A percentile compares a stretch with the other conserved stretches of the same genome.
phyloP scores from a whole-genome alignment of 2,329 filamentous ascomycete genomes.

The Colletotrichum lini region DNA sequence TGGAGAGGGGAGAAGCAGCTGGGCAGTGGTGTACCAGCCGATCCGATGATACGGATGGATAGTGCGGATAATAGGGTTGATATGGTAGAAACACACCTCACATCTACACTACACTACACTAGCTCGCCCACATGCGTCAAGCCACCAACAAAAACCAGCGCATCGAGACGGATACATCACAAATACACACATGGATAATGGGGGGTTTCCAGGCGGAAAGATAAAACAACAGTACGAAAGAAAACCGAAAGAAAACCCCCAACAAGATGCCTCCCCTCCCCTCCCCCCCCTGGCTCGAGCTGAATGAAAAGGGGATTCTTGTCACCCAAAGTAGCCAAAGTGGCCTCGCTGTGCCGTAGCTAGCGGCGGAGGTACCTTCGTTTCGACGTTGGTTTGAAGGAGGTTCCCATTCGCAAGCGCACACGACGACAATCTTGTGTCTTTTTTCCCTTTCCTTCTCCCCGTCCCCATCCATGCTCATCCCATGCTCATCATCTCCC shows the following conservation, averaged over 20 bases:
- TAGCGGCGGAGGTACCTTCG: slow-evolving; percentile 28
- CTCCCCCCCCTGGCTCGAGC: slow-evolving; percentile 6
- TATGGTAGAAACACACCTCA: slow-evolving; percentile 29
- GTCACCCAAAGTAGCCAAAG: slow-evolving; percentile 11
- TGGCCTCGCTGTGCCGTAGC: slow-evolving; percentile 11
- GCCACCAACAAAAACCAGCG: slow-evolving; percentile 28
- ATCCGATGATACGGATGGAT: slow-evolving; percentile 20
- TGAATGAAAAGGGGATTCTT: neutral
- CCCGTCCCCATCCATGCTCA: neutral
- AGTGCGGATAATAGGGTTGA: slow-evolving; percentile 28
- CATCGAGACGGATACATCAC: slow-evolving; percentile 10
- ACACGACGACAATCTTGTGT: slow-evolving; percentile 37
- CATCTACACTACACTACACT: slow-evolving; percentile 10
- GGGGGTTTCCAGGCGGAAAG: neutral
- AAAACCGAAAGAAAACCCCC: neutral
- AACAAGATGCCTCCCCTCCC: too few relatives aligned
- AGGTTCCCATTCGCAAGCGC: slow-evolving; percentile 41
- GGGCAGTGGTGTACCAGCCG: slow-evolving; percentile 13
- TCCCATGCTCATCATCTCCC: slow-evolving; percentile 22
- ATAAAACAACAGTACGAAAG: neutral
- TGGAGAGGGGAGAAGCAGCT: slow-evolving; percentile 1
- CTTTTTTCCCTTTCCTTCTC: neutral
- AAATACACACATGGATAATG: slow-evolving; percentile 3
- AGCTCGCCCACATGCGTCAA: slow-evolving; percentile 37
- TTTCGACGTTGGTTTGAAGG: slow-evolving; percentile 44